Evolutionary conservation across 495 filamentous ascomycete species (phyloP).

Genomic region (Parmelia sp.): DNA sequence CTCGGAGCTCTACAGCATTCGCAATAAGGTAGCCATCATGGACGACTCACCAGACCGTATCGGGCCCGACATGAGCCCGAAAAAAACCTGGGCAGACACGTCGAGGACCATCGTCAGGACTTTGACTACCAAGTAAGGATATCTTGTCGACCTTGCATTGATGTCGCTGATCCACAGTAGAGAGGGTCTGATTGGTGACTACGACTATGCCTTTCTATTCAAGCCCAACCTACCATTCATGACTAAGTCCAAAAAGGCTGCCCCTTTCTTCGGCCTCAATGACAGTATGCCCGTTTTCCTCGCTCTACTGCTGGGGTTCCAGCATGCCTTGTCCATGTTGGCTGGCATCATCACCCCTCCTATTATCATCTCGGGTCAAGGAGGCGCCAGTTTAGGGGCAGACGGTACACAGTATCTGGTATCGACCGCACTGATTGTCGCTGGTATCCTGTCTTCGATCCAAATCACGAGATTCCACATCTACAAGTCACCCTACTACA

Average conservation of each 20-base stretch:
- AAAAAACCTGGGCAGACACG: conserved; percentile 36
- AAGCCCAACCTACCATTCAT: conserved; percentile 80
- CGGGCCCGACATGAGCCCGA: conserved; percentile 41
- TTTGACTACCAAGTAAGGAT: conserved; percentile 46
- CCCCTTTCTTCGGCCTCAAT: conserved; percentile 85
- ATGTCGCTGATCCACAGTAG: conserved; percentile 2
- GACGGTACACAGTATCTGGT: conserved; percentile 73
- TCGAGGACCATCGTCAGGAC: conserved; percentile 34
- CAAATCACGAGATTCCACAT: conserved; percentile 86
- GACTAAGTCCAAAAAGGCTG: conserved; percentile 52
- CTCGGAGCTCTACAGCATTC: too few relatives aligned
- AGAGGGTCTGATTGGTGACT: conserved; percentile 73
- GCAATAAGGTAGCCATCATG: conserved; percentile 1
- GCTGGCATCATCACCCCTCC: conserved; percentile 73
- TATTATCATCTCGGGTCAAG: conserved; percentile 61
- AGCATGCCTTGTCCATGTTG: conserved; percentile 64
- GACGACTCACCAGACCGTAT: conserved; percentile 42
- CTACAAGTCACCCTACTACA: conserved; percentile 69
- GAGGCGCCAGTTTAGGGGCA: conserved; percentile 57
- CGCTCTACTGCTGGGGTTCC: conserved; percentile 64
- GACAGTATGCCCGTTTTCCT: conserved; percentile 76
- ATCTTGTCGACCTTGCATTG: background rate
- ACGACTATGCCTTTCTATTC: conserved; percentile 78
- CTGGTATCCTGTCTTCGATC: conserved; percentile 68
- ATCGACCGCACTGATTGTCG: conserved; percentile 82